Percentiles rank a stretch among this genome's conserved stretches.
Conservation (phyloP, 352 stramenopile genomes). For the Blastocystis sp. region DNA sequence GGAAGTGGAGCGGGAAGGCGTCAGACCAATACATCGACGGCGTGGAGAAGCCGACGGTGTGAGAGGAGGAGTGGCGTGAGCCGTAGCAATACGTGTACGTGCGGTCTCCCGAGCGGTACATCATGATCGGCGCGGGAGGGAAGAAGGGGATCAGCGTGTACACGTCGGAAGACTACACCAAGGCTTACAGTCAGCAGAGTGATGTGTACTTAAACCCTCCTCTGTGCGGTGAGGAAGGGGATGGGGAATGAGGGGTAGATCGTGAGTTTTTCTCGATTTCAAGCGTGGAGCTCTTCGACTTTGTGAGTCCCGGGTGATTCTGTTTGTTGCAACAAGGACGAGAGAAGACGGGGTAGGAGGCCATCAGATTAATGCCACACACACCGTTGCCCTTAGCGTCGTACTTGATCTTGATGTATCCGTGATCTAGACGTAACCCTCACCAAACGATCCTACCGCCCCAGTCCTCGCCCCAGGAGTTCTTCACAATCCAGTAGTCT, state of each 20-base stretch:
- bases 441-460: conserved; percentile 74
- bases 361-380: conserved; percentile 82
- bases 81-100: conserved; percentile 65
- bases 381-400: conserved; percentile 77
- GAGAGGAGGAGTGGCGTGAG: neutral
- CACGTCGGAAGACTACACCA: conserved; percentile 52
- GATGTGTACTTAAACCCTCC: conserved; percentile 59
- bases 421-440: conserved; percentile 71
- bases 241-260: conserved; percentile 5
- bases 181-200: conserved; percentile 64
- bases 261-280: conserved; percentile 61
- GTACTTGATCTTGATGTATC: conserved; percentile 87
- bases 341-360: conserved; percentile 79
- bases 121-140: conserved; percentile 60
- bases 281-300: conserved; percentile 58
- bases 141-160: conserved; percentile 66
- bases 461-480: conserved; percentile 89
- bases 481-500: conserved; percentile 91
- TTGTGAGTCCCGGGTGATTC: conserved; percentile 15
- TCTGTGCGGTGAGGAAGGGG: conserved; percentile 27
- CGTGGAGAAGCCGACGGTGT: conserved; percentile 63
- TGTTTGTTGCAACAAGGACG: neutral
- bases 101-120: conserved; percentile 11
- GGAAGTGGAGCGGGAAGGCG: conserved; percentile 38
- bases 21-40: conserved; percentile 54